phyloP scores from a whole-genome alignment of 257 asterid genomes.

The Lantana camara region DNA sequence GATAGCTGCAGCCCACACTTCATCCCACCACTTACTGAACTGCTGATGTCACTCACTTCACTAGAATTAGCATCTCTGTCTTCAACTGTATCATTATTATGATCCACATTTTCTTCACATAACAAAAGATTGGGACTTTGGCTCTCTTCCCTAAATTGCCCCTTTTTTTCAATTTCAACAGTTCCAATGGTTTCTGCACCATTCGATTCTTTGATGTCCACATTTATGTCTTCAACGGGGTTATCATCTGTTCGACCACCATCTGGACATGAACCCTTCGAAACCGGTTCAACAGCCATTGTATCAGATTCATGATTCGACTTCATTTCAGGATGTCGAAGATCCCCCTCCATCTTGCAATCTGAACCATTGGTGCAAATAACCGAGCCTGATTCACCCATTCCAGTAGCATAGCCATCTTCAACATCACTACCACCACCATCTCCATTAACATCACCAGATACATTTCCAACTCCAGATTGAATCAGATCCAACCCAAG shows the following conservation, averaged over 20 bases:
- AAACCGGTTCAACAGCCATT: slow-evolving; percentile 22
- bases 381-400: slow-evolving; percentile 35
- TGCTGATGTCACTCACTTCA: slow-evolving; percentile 11
- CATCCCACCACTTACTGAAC: slow-evolving; percentile 7
- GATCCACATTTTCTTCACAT: background rate
- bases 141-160: slow-evolving; percentile 24
- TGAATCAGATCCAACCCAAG: slow-evolving; percentile 47
- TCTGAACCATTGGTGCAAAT: slow-evolving; percentile 39
- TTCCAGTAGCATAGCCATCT: slow-evolving; percentile 46
- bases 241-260: slow-evolving; percentile 39
- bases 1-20: slow-evolving; percentile 14
- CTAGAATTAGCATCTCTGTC: slow-evolving; percentile 20
- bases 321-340: slow-evolving; percentile 26
- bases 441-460: slow-evolving; percentile 40
- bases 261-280: slow-evolving; percentile 25
- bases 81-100: slow-evolving; percentile 14
- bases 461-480: slow-evolving; percentile 32
- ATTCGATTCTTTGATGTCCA: slow-evolving; percentile 16
- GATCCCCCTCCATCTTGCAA: slow-evolving; percentile 32
- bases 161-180: slow-evolving; percentile 17
- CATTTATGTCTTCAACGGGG: slow-evolving; percentile 31
- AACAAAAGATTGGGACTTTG: slow-evolving; percentile 2
- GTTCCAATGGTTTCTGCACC: slow-evolving; percentile 23
- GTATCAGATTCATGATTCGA: slow-evolving; percentile 27
- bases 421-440: slow-evolving; percentile 56